Percentiles rank a stretch among this genome's conserved stretches.
These are phyloP conservation scores for Alopecurus myosuroides DNA, from an alignment of 176 grass and related monocot species.

Conservation along the genomic window DNA sequence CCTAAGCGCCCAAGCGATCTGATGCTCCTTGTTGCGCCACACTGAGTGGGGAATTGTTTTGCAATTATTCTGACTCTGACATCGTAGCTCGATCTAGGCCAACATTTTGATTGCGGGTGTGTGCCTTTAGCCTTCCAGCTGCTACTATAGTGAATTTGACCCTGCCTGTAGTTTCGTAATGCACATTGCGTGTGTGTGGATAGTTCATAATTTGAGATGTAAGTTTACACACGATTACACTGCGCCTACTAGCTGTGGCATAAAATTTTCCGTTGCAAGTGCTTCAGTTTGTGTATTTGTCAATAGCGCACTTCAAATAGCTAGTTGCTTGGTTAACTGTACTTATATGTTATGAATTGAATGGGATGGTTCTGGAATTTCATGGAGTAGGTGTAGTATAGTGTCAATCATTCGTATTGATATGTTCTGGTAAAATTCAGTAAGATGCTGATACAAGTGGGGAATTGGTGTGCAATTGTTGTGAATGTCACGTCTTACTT, in stretches of 20 bases:
- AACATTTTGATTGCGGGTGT: not conserved
- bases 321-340: not conserved
- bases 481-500: not conserved
- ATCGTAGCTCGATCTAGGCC: not conserved
- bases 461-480: not conserved
- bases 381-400: not conserved
- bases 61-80: not conserved
- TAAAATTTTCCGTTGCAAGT: not conserved
- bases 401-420: not conserved
- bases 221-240: not conserved
- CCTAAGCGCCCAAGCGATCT: not conserved
- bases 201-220: not conserved
- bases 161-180: not conserved
- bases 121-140: not conserved
- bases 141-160: not conserved
- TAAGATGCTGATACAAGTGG: not conserved
- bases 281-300: not conserved
- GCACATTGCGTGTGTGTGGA: not conserved
- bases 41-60: not conserved
- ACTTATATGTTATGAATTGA: not conserved
- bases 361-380: not conserved
- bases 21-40: not conserved
- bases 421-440: not conserved
- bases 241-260: not conserved
- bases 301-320: not conserved